phyloP scores from a whole-genome alignment of 768 basidiomycete species.

The Exidia glandulosa region DNA sequence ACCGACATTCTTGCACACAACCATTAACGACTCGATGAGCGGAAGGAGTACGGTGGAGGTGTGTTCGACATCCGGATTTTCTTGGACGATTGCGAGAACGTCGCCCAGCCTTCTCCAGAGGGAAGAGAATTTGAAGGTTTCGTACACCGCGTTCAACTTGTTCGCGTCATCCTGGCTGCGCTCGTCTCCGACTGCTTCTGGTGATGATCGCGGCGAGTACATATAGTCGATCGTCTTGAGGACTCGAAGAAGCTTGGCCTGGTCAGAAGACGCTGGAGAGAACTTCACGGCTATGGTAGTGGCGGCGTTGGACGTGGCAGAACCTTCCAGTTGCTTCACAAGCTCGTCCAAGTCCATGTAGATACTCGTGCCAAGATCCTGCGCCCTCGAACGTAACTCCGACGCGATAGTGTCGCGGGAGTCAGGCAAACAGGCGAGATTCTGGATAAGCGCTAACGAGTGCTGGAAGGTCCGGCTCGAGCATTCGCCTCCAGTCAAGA shows the following conservation, averaged over 20 bases:
- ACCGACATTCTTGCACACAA: conserved; percentile 92
- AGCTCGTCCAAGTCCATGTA: conserved; percentile 71
- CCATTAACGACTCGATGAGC: conserved; percentile 94
- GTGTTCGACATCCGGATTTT: conserved; percentile 69
- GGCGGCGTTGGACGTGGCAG: conserved; percentile 40
- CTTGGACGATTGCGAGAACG: conserved; percentile 74
- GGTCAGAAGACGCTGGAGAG: conserved; percentile 85
- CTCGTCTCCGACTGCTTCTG: conserved; percentile 27
- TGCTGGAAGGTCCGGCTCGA: conserved; percentile 94
- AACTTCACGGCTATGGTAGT: conserved; percentile 77
- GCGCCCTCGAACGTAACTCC: conserved; percentile 77
- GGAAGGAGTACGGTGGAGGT: conserved; percentile 88
- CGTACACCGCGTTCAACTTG: conserved; percentile 81
- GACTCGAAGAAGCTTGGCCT: conserved; percentile 92
- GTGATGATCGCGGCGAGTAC: conserved; percentile 50
- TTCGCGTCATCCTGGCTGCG: conserved; percentile 40
- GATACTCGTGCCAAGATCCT: conserved; percentile 73
- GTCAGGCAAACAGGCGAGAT: conserved; percentile 80
- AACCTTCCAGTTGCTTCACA: conserved; percentile 45
- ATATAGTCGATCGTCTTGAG: conserved; percentile 98
- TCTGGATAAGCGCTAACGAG: conserved; percentile 82
- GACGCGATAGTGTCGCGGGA: conserved; percentile 82
- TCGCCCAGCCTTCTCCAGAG: conserved; percentile 88
- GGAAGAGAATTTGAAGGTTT: conserved; percentile 79
- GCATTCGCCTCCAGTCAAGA: conserved; percentile 95